Percentiles rank a stretch among this genome's conserved stretches.
phyloP scores from a whole-genome alignment of 1,139 yeast genomes.

The Yamadazyma blattariae region DNA sequence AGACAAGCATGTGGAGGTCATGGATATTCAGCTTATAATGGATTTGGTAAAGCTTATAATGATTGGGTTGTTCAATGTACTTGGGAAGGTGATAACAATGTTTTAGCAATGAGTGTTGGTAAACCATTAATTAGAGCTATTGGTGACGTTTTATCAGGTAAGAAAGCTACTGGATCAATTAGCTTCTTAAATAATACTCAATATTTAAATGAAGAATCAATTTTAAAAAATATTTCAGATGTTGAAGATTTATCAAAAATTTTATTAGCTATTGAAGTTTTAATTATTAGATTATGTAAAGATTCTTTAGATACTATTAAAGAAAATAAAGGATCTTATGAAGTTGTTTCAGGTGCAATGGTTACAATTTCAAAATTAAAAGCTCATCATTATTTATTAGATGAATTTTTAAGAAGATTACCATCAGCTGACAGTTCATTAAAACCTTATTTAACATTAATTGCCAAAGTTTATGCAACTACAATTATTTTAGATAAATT shows the following conservation, averaged over 20 bases:
- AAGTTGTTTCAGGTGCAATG: conserved; percentile 53
- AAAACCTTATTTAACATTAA: conserved; percentile 27
- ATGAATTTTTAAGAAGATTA: conserved; percentile 37
- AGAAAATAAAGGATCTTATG: conserved; percentile 48
- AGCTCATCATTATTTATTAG: conserved; percentile 55
- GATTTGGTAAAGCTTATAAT: conserved; percentile 81
- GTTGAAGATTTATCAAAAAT: conserved; percentile 29
- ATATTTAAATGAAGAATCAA: conserved; percentile 25
- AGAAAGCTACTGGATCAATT: conserved; percentile 40
- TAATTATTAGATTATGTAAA: conserved; percentile 45
- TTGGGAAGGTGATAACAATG: conserved; percentile 96
- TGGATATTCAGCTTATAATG: conserved; percentile 88
- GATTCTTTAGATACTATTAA: conserved; percentile 45
- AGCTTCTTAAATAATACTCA: conserved; percentile 38
- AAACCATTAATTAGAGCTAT: conserved; percentile 65
- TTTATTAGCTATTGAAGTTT: conserved; percentile 37
- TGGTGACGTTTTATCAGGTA: conserved; percentile 28
- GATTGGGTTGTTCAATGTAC: conserved; percentile 98
- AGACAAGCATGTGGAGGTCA: conserved; percentile 98
- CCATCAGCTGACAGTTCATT: conserved; percentile 21
- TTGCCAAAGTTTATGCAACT: conserved; percentile 57
- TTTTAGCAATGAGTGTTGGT: conserved; percentile 81
- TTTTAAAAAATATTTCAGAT: conserved; percentile 31
- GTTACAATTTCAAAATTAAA: conserved; percentile 57
- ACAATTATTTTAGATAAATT: conserved; percentile 69